Percentiles rank a stretch among this genome's conserved stretches.
phyloP scores from a whole-genome alignment of 257 asterid species.

The Buddleja alternifolia region DNA sequence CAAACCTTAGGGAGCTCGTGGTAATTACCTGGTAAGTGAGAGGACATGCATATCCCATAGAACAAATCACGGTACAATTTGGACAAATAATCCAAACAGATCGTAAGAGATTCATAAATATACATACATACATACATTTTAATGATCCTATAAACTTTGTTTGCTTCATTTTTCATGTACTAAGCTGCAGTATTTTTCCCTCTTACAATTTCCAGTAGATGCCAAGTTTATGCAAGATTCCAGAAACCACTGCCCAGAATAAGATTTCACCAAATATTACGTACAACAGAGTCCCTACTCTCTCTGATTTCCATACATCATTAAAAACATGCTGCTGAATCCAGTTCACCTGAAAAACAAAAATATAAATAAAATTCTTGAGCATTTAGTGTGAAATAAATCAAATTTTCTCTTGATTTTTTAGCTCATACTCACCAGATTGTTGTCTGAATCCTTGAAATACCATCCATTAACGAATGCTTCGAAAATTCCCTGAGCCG shows the following conservation, averaged over 20 bases:
- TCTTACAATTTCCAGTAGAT: constrained; percentile 76
- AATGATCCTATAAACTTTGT: not conserved
- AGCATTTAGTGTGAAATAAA: not conserved
- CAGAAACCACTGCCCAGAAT: constrained; percentile 80
- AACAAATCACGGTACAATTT: too few relatives aligned
- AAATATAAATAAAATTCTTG: not conserved
- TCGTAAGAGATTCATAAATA: not conserved
- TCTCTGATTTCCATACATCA: constrained; percentile 79
- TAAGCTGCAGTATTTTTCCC: not conserved
- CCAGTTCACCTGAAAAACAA: constrained; percentile 70
- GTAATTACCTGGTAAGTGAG: too few relatives aligned
- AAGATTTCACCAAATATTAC: constrained; percentile 87
- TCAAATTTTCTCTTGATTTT: not conserved
- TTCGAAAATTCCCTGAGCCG: constrained; percentile 82
- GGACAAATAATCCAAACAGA: not conserved
- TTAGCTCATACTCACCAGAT: constrained; percentile 49
- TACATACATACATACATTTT: too few relatives aligned
- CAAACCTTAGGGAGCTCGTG: too few relatives aligned
- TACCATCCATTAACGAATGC: constrained; percentile 86
- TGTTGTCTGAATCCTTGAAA: constrained; percentile 53
- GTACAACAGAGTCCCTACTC: constrained; percentile 68
- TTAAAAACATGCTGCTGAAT: constrained; percentile 68
- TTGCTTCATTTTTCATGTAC: constrained; percentile 1
- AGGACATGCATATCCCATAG: too few relatives aligned
- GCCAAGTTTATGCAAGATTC: constrained; percentile 65